These are phyloP conservation scores for Wickerhamomyces strasburgensis DNA, from an alignment of 805 yeast species.

Conservation along the genomic window DNA sequence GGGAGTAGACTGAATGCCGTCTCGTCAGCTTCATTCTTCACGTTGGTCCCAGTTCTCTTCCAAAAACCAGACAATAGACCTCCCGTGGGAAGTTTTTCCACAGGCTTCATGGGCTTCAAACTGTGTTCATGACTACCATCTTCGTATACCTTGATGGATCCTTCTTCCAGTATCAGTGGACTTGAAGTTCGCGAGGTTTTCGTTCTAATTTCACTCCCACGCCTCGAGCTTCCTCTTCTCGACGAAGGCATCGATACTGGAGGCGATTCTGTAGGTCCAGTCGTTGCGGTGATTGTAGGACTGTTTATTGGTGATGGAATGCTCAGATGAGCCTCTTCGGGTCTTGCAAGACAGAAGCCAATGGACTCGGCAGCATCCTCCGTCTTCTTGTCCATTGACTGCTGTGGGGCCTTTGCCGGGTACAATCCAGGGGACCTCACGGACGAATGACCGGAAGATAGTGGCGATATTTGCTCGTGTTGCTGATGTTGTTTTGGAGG, in stretches of 20 bases:
- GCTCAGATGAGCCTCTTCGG: too few species aligned
- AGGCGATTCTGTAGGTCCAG: not conserved
- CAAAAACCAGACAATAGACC: constrained; percentile 23
- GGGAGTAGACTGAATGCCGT: constrained; percentile 26
- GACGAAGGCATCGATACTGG: not conserved
- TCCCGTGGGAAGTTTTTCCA: constrained; percentile 21
- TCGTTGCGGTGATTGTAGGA: too few species aligned
- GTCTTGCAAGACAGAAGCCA: too few species aligned
- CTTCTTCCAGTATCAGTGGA: constrained; percentile 8
- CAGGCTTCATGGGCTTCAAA: constrained; percentile 16
- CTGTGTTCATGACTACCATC: constrained; percentile 24
- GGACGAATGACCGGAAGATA: constrained; percentile 1
- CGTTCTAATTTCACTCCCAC: not conserved
- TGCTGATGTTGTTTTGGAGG: too few species aligned
- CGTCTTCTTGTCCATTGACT: not conserved
- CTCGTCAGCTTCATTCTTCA: constrained; percentile 16
- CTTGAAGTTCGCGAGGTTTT: not conserved
- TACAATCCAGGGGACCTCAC: not conserved
- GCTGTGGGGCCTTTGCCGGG: not conserved
- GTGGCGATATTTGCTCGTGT: constrained; percentile 2
- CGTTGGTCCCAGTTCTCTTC: constrained; percentile 10
- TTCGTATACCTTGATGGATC: constrained; percentile 16
- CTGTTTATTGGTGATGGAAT: too few species aligned
- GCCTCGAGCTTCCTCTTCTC: not conserved
- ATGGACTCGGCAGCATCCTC: not conserved